Conservation (phyloP, 2,329 filamentous ascomycete genomes). For the Myriosclerotinia scirpicola region DNA sequence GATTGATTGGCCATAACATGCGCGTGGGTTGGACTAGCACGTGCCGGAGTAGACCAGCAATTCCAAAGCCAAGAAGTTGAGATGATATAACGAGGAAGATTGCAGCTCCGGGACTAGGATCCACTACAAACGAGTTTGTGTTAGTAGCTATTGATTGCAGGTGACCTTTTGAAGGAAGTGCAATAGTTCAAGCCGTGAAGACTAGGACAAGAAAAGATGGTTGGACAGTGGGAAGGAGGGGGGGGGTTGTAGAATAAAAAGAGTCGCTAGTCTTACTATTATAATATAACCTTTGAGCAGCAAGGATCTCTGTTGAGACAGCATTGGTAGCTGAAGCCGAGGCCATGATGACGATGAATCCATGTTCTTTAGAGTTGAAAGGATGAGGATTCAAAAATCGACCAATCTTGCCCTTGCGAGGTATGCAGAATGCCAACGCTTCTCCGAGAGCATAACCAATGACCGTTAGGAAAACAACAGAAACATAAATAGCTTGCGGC, state of each 20-base stretch:
- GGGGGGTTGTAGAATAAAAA: conserved; percentile 32
- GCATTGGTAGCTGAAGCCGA: conserved; percentile 59
- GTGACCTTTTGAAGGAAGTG: no score
- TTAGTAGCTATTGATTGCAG: no score
- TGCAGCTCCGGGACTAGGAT: no score
- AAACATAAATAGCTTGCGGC: conserved; percentile 47
- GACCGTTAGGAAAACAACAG: conserved; percentile 46
- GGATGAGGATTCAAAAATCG: conserved; percentile 63
- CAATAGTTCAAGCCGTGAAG: no score
- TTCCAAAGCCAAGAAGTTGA: conserved; percentile 62
- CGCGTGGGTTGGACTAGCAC: conserved; percentile 59
- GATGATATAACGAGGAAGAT: conserved; percentile 60
- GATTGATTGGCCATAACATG: conserved; percentile 64
- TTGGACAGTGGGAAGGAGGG: no score
- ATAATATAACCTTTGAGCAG: conserved; percentile 60
- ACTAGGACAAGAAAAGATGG: no score
- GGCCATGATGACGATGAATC: conserved; percentile 61
- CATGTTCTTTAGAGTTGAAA: conserved; percentile 69
- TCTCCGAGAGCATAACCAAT: conserved; percentile 45
- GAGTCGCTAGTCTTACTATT: conserved; percentile 45
- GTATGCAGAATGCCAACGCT: conserved; percentile 42
- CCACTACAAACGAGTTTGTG: no score
- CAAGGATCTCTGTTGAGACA: conserved; percentile 71
- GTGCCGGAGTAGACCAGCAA: conserved; percentile 58
- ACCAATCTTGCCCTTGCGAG: conserved; percentile 39